These are phyloP conservation scores for Arthrobotrys musiformis DNA, from an alignment of 2,329 filamentous ascomycete species.

Conservation along the genomic window DNA sequence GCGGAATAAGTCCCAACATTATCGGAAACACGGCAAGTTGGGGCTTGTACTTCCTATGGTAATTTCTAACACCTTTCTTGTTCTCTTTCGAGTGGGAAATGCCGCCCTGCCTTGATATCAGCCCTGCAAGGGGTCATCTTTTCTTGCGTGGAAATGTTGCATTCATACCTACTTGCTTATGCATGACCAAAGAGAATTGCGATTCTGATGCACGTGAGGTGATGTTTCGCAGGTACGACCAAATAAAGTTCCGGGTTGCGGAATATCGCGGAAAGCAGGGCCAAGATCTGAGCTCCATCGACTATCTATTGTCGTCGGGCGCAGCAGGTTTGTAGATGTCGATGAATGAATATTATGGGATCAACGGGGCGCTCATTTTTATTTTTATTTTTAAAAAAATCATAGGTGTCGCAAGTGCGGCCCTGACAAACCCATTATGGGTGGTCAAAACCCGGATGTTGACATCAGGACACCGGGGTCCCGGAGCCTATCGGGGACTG, in stretches of 20 bases:
- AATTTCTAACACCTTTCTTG: constrained; percentile 60
- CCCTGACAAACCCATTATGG: constrained; percentile 95
- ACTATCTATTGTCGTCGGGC: constrained; percentile 60
- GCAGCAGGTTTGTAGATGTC: constrained; percentile 56
- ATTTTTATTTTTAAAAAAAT: constrained; percentile 69
- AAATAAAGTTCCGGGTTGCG: constrained; percentile 57
- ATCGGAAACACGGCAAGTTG: constrained; percentile 90
- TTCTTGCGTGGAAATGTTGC: constrained; percentile 62
- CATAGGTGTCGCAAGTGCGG: constrained; percentile 69
- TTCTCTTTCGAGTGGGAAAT: constrained; percentile 5
- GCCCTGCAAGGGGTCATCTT: constrained; percentile 61
- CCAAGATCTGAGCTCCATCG: constrained; percentile 56
- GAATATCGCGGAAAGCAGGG: constrained; percentile 49
- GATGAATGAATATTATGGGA: not conserved
- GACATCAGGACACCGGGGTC: constrained; percentile 76
- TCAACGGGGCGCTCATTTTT: constrained; percentile 71
- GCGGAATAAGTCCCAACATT: constrained; percentile 88
- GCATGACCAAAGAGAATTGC: constrained; percentile 55
- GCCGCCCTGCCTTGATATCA: constrained; percentile 65
- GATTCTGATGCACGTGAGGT: constrained; percentile 58
- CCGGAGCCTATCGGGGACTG: constrained; percentile 84
- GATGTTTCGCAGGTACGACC: constrained; percentile 64
- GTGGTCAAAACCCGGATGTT: constrained; percentile 98
- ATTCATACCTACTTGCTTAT: constrained; percentile 67
- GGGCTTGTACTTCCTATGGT: constrained; percentile 89